Evolutionary conservation across 2,329 filamentous ascomycete species (phyloP).

Genomic region (Monilinia laxa): DNA sequence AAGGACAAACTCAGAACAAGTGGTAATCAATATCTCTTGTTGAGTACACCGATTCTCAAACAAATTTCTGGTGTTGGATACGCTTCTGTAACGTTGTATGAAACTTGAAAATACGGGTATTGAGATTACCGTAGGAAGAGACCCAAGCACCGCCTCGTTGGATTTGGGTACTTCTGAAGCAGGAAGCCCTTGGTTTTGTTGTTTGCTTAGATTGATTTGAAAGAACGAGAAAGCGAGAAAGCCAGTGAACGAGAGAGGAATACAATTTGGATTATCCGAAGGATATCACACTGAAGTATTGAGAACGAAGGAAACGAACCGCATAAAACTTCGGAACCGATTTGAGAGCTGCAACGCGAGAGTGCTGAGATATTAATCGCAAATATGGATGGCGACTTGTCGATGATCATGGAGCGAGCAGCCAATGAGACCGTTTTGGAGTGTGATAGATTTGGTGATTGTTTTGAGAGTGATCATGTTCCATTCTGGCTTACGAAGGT

Average conservation of each 20-base stretch:
- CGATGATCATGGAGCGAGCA: not conserved
- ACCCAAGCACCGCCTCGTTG: slow-evolving; percentile 14
- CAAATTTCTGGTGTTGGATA: not conserved
- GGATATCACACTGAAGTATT: not conserved
- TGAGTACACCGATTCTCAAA: not conserved
- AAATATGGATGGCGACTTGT: slow-evolving; percentile 8
- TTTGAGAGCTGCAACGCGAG: not conserved
- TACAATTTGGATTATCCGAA: not conserved
- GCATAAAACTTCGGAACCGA: not conserved
- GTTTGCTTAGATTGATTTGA: not conserved
- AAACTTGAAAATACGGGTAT: slow-evolving; percentile 14
- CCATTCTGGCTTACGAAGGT: slow-evolving; percentile 46
- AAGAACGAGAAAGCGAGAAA: not conserved
- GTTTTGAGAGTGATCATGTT: slow-evolving; percentile 37
- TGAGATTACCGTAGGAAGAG: slow-evolving; percentile 14
- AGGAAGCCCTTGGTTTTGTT: slow-evolving; percentile 1
- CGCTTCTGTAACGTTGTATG: slow-evolving; percentile 11
- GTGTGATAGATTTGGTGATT: slow-evolving; percentile 24
- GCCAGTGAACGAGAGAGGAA: not conserved
- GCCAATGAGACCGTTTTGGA: not conserved
- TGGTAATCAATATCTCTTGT: not conserved
- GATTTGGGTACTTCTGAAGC: slow-evolving; percentile 13
- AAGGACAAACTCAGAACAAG: not conserved
- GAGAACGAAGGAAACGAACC: not conserved
- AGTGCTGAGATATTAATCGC: not conserved